Base-by-base conservation (phyloP, 2,329 filamentous ascomycete species). In the Fusarium stilboides region DNA sequence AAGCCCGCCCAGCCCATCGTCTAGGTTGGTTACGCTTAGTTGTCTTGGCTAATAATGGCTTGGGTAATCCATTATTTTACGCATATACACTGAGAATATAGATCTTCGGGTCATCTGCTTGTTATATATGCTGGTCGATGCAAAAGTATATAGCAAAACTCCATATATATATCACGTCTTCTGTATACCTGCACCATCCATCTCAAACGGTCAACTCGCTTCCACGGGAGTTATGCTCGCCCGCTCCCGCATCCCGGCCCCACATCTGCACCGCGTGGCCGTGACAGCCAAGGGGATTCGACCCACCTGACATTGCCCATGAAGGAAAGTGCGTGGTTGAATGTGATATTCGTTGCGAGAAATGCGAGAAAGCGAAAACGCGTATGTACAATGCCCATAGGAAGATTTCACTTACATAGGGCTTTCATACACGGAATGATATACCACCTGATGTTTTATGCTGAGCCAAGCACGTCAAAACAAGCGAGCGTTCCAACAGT, bases 261-360 rank as follows among this genome's bases (percentile, higher is more conserved):
- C 68, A 69, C 68, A 62, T 54, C 28, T 52, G 37, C n/a, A 61
- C 64, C 68, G 49, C 55, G 56, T 70, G 67, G 68, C 57, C 57
- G 61, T 54, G 46, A 52, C 45, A 53, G 53, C 42, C 50, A 54
- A 34, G 43, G 44, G 28, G 22, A 46, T 28, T 26, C 36, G 34
- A n/a, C 28, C 54, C 34, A 42, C 37, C 22, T 36, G 46, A 17
- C 28, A 28, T 26, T 24, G 24, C 14, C 8, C 36, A 36, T 46
- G 19, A 28, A 37, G 40, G 37, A 19, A 22, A 19, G 34, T 34
- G 44, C 44, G 45, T 31, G 28, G 28, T 31, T 31, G 28, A 31
- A 31, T 31, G 5, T 31, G 28, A 12, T 31, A 31, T 33, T 28
- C 44, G 19, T 46, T 19, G 44, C 26, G 26, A 33, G n/a, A 34